Conservation (phyloP, 345 rosid species). For the Kandelia obovata region DNA sequence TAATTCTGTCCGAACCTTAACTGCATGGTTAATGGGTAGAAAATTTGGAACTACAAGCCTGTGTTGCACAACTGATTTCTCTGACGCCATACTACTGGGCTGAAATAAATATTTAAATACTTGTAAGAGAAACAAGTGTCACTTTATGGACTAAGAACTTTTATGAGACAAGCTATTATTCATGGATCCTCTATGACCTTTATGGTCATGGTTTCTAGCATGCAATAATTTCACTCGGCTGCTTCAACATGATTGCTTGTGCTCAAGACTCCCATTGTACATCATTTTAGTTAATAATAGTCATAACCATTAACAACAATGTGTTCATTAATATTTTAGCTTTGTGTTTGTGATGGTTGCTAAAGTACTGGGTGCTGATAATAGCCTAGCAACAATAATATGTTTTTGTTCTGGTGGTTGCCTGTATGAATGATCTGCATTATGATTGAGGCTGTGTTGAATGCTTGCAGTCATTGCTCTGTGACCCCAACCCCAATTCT, state of each 20-base stretch:
- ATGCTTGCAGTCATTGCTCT: conserved; percentile 66
- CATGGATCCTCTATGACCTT: background rate
- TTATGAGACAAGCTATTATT: background rate
- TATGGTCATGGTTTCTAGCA: background rate
- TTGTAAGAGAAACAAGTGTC: background rate
- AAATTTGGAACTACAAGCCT: background rate
- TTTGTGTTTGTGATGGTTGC: background rate
- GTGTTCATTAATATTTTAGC: background rate
- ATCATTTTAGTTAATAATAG: background rate
- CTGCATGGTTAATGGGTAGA: background rate
- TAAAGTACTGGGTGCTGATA: background rate
- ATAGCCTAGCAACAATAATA: background rate
- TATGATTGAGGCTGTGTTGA: conserved; percentile 1
- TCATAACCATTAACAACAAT: background rate
- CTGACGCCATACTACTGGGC: background rate
- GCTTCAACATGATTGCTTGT: background rate
- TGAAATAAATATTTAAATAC: background rate
- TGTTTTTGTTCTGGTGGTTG: background rate
- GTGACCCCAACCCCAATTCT: conserved; percentile 95
- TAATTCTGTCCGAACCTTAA: too few species aligned
- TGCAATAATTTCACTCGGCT: background rate
- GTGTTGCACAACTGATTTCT: background rate
- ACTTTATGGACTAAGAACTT: background rate
- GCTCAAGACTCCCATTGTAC: background rate
- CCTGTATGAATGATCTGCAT: background rate